Conservation (phyloP, 305 asterid genomes). For the Andrographis paniculata region DNA sequence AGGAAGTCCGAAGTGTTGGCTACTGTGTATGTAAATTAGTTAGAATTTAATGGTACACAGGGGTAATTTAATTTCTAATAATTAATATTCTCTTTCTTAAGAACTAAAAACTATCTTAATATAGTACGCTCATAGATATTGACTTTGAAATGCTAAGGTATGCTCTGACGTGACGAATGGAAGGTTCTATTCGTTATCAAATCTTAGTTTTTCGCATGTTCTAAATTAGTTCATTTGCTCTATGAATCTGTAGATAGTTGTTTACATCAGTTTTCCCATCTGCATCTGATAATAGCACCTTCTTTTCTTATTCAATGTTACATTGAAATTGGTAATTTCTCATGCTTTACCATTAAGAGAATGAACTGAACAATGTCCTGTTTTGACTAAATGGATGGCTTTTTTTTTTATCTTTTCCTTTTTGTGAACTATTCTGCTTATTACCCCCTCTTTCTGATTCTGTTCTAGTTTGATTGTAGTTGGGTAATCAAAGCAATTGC, state of each 20-base stretch:
- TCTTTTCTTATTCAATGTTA: constrained; percentile 6
- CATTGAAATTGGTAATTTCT: constrained; percentile 9
- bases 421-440: constrained; percentile 4
- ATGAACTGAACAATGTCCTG: neutral
- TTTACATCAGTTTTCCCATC: neutral
- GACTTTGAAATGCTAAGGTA: too few species aligned
- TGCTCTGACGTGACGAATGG: too few species aligned
- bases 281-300: constrained; percentile 9
- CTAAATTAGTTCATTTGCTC: too few species aligned
- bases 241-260: neutral
- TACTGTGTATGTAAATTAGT: too few species aligned
- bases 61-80: too few species aligned
- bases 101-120: too few species aligned
- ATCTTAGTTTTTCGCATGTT: too few species aligned
- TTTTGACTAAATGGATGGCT: constrained; percentile 9
- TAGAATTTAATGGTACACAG: too few species aligned
- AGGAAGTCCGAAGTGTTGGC: too few species aligned
- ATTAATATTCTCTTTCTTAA: too few species aligned
- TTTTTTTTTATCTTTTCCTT: constrained; percentile 6
- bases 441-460: constrained; percentile 14
- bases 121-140: too few species aligned
- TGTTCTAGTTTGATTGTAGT: constrained; percentile 3
- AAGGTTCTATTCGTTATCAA: too few species aligned
- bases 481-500: constrained; percentile 5
- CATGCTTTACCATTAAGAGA: constrained; percentile 7